Evolutionary conservation across 2,329 filamentous ascomycete species (phyloP), one percentile per base, ranked within the genome.

Genomic region (Stenocarpella maydis): DNA sequence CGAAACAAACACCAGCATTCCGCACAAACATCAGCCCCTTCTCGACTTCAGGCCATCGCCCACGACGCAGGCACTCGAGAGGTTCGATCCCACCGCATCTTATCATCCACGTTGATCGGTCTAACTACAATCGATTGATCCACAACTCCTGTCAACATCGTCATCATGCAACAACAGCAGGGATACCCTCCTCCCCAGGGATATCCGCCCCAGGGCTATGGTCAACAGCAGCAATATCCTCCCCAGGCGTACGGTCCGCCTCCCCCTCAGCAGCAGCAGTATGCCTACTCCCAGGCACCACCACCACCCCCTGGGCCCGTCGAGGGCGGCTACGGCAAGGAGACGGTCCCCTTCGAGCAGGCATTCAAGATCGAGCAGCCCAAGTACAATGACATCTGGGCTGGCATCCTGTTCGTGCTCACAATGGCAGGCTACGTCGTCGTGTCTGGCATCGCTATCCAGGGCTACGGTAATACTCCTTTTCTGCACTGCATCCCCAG

Each of bases 321-420:
- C 8, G 41, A 58, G 10, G 45, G 28, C 34, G 72, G 28, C 63
- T 72, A 72, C 37, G 67, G 67, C 60, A 45, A 69, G 39, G 84
- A 86, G 71, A 88, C 88, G 76, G 82, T 82, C 41, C 82, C 82
- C 37, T 98, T 97, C 77, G 89, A 95, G 24, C 87, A 98, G 76
- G 88, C 90, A 1, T 98, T 98, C 84, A 91, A 91, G 80, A 80
- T 98, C 65, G 88, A 93, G 64, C 90, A 84, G 72, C 94, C 94
- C n/a, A 97, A 95, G 79, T 97, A 87, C 82, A 93, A 98, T 76
- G 95, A 98, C 78, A 77, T 92, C 31, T 98, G 95, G 95, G 95
- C 95, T 4, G 94, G 92, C 4, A 82, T 97, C 49, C 82, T 98
- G 67, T 78, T 77, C 63, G 28, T 78, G 14, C 63, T 74, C 21